Conservation (phyloP, 805 yeast genomes). For the Barnettozyma sp. region DNA sequence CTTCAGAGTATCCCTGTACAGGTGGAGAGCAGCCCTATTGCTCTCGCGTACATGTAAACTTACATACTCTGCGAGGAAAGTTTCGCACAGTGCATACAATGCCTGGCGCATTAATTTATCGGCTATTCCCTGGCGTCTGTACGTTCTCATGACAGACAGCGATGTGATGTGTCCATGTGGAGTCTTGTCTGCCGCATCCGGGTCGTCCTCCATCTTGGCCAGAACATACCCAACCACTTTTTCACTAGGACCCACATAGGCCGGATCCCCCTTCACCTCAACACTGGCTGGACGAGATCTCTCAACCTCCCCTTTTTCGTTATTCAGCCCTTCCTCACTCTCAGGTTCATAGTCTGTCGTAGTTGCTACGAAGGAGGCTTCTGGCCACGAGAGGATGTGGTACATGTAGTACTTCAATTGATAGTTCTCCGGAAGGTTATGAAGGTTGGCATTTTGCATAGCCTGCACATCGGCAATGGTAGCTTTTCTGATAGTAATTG, state of each 20-base stretch:
- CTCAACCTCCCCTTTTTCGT: no score
- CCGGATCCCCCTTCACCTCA: constrained; percentile 47
- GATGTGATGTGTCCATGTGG: constrained; percentile 94
- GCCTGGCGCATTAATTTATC: constrained; percentile 85
- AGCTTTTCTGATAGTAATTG: constrained; percentile 84
- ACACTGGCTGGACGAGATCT: constrained; percentile 8
- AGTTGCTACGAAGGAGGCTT: constrained; percentile 92
- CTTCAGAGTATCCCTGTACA: constrained; percentile 76
- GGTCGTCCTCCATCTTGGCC: constrained; percentile 96
- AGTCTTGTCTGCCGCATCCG: constrained; percentile 59
- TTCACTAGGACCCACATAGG: constrained; percentile 61
- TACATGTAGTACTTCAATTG: constrained; percentile 88
- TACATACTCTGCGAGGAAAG: constrained; percentile 75
- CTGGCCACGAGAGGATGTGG: constrained; percentile 95
- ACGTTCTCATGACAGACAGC: constrained; percentile 89
- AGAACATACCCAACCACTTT: constrained; percentile 92
- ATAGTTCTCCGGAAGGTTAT: constrained; percentile 92
- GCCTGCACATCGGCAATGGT: constrained; percentile 82
- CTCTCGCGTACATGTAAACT: constrained; percentile 90
- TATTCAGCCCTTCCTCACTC: constrained; percentile 19
- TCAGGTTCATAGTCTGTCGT: constrained; percentile 45
- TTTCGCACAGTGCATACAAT: constrained; percentile 71
- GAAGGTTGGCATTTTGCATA: constrained; percentile 91
- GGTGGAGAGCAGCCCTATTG: constrained; percentile 88
- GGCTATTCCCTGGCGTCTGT: constrained; percentile 92